Conservation (phyloP, 257 asterid genomes). For the Solanum etuberosum region DNA sequence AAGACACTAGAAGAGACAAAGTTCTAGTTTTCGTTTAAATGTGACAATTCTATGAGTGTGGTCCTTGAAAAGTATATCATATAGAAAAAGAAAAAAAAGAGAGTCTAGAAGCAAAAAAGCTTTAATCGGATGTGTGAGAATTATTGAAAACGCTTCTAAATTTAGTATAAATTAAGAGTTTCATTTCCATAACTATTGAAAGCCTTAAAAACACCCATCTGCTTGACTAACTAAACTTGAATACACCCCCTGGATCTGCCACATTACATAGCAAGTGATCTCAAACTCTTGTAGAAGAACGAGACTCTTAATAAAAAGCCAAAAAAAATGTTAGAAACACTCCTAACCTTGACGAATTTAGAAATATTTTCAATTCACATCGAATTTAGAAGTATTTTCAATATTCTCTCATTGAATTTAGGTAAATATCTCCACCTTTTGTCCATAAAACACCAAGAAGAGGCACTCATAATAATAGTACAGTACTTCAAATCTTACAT, state of each 20-base stretch:
- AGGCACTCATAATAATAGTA: background rate
- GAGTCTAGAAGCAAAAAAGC: background rate
- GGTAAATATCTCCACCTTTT: background rate
- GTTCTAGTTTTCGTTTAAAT: background rate
- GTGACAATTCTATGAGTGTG: background rate
- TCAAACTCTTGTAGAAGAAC: too few species aligned
- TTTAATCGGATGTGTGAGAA: too few species aligned
- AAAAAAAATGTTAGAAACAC: too few species aligned
- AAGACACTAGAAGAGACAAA: background rate
- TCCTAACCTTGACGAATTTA: background rate
- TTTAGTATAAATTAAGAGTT: too few species aligned
- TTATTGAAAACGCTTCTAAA: too few species aligned
- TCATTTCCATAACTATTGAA: accelerated
- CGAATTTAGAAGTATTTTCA: too few species aligned
- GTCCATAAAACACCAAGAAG: background rate
- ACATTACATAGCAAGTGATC: background rate
- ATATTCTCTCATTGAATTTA: too few species aligned
- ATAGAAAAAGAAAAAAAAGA: background rate
- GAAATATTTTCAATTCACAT: too few species aligned
- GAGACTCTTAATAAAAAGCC: too few species aligned
- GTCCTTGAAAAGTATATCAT: background rate
- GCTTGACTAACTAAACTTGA: background rate
- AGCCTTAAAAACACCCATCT: too few species aligned
- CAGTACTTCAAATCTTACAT: background rate
- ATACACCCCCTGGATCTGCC: background rate